Evolutionary conservation across 176 grass and related monocot genomes (phyloP).

Genomic region (Eragrostis nindensis): DNA sequence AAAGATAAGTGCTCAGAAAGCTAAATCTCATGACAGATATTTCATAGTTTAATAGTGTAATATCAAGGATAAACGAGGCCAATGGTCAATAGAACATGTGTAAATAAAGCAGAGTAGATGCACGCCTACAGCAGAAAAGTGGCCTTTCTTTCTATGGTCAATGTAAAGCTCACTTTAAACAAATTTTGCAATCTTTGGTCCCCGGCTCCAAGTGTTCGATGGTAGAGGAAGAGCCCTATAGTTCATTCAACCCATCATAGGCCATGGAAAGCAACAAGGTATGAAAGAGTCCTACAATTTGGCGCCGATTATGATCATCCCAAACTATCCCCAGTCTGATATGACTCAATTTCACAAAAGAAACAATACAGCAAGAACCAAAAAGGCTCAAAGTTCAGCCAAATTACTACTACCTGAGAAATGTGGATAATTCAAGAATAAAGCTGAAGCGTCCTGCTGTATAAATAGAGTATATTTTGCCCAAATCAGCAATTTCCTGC

Average conservation of each 20-base stretch:
- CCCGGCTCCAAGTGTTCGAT: constrained; percentile 5
- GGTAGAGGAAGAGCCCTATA: constrained; percentile 7
- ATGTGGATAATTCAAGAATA: constrained; percentile 3
- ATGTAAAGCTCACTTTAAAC: constrained; percentile 43
- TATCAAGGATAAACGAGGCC: constrained; percentile 41
- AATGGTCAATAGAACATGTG: constrained; percentile 52
- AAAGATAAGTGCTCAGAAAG: too few species aligned
- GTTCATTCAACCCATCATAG: constrained; percentile 20
- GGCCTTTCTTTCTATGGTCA: constrained; percentile 40
- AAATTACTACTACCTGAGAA: neutral
- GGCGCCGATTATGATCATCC: constrained; percentile 17
- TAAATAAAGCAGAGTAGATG: constrained; percentile 42
- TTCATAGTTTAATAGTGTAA: constrained; percentile 27
- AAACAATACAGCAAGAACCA: neutral
- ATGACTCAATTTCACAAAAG: constrained; percentile 17
- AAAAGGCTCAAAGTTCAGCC: constrained; percentile 28
- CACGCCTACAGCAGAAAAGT: constrained; percentile 46
- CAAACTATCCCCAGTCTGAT: neutral
- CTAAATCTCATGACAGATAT: constrained; percentile 49
- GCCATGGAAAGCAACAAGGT: constrained; percentile 18
- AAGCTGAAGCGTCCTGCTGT: neutral
- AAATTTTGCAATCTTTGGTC: constrained; percentile 41
- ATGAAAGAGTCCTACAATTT: neutral
- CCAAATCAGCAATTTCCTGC: neutral
- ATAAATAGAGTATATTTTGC: neutral